Evolutionary conservation across 2,329 filamentous ascomycete species (phyloP), one percentile per base, ranked within the genome.

Genomic region (Trichoderma arundinaceum): DNA sequence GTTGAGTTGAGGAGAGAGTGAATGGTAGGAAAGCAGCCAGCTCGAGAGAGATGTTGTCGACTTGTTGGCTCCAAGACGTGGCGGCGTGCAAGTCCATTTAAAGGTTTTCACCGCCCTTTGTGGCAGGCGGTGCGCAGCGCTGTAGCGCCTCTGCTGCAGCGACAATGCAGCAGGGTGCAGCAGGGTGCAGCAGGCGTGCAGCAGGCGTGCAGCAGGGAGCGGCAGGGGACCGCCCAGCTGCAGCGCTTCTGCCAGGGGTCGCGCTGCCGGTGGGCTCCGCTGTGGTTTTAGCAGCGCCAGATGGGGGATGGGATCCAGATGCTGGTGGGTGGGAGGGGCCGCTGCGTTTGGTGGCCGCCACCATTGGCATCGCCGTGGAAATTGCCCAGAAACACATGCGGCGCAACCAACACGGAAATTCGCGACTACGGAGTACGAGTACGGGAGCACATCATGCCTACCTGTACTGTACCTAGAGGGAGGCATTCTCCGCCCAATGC

Each of bases 71-170:
- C 41, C 39, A 33, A 33, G 17, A 49, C 17, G 57, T 60, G 57
- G 57, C 57, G 57, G 57, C 44, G 28, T 49, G 57, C 33, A 35
- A 41, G 61, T 43, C 35, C 61, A 56, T 64, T 64, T 64, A 56
- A 64, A 64, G 63, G 54, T 68, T 69, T 68, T 69, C 68, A 70
- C 69, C 69, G 68, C 68, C 65, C 66, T 60, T 68, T 66, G 70
- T 64, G 51, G 64, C 51, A 66, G 64, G 64, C 57, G 64, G 57
- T 66, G 46, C 64, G 57, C 57, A 60, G 2, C 22, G 22, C 39
- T 62, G 49, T 46, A 43, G 49, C 49, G 59, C 28, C 48, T 41
- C 15, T 41, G 48, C 33, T 44, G 49, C 59, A 62, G 56, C 39
- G 43, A 28, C 39, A 44, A 15, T 52, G 46, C 35, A 52, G 58